phyloP scores from a whole-genome alignment of 768 basidiomycete species.

The Botryobasidium botryosum region DNA sequence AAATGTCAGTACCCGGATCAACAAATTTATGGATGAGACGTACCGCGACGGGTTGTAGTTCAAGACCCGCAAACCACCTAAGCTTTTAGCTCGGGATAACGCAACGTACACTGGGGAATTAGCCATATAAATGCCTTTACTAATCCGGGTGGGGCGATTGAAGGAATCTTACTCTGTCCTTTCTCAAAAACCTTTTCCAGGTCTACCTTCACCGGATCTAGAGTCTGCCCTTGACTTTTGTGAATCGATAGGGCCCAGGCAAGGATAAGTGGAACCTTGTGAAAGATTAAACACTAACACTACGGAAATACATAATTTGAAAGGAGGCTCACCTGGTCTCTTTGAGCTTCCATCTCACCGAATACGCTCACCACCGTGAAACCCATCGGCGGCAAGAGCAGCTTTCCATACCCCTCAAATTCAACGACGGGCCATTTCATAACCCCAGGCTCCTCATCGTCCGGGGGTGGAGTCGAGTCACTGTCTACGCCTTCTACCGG shows the following conservation, averaged over 20 bases:
- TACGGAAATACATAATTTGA: not conserved
- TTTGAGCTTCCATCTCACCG: constrained; percentile 40
- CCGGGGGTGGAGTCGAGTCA: not conserved
- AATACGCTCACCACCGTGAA: constrained; percentile 48
- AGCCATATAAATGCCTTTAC: too few species aligned
- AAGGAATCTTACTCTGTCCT: constrained; percentile 31
- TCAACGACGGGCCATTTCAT: constrained; percentile 41
- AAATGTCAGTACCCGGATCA: not conserved
- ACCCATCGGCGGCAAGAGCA: constrained; percentile 35
- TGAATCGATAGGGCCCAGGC: constrained; percentile 16
- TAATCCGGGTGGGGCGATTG: not conserved
- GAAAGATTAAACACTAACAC: not conserved
- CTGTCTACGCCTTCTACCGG: not conserved
- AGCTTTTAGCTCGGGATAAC: constrained; percentile 13
- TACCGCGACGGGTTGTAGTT: constrained; percentile 12
- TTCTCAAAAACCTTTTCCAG: constrained; percentile 14
- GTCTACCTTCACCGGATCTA: constrained; percentile 14
- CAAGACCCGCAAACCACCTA: constrained; percentile 13
- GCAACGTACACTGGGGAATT: constrained; percentile 9
- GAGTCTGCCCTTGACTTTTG: constrained; percentile 15
- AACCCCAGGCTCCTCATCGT: not conserved
- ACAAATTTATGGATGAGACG: constrained; percentile 1
- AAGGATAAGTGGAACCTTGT: constrained; percentile 13
- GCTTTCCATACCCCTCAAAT: constrained; percentile 32
- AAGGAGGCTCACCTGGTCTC: constrained; percentile 32